Evolutionary conservation across 108 stramenopile genomes (phyloP).

Genomic region (Skeletonema grethae): DNA sequence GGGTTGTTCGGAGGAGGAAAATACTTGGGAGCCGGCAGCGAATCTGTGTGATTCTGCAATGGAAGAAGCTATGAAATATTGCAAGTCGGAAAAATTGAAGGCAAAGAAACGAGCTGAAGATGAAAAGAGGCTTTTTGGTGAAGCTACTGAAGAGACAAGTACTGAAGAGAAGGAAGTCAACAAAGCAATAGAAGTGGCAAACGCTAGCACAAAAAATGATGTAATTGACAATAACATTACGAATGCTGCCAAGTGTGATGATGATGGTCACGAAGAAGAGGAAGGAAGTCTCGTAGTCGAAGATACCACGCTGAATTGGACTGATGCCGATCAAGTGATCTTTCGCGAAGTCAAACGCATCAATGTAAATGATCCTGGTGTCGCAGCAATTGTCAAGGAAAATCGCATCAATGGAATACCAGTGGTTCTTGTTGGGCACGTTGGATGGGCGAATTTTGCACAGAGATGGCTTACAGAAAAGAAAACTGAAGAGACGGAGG

Average conservation of each 20-base stretch:
- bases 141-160: background rate
- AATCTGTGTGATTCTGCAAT: conserved; percentile 66
- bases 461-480: conserved; percentile 60
- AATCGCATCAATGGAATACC: conserved; percentile 72
- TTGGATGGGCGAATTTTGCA: conserved; percentile 82
- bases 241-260: conserved; percentile 2
- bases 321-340: conserved; percentile 50
- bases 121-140: conserved; percentile 49
- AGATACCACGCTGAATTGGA: conserved; percentile 46
- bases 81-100: conserved; percentile 38
- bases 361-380: conserved; percentile 52
- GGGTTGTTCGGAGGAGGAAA: conserved; percentile 50
- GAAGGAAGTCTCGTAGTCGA: conserved; percentile 10
- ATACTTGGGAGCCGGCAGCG: conserved; percentile 68
- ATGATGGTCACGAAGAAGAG: conserved; percentile 3
- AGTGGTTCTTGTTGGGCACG: conserved; percentile 69
- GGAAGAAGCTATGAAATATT: conserved; percentile 42
- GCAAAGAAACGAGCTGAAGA: conserved; percentile 45
- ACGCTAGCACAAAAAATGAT: background rate
- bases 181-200: background rate
- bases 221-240: conserved; percentile 5
- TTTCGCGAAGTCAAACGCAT: conserved; percentile 63
- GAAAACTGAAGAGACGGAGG: conserved; percentile 3
- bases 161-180: conserved; percentile 9
- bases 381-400: conserved; percentile 51